phyloP scores from a whole-genome alignment of 1,139 yeast species.

The Geotrichum candidum region DNA sequence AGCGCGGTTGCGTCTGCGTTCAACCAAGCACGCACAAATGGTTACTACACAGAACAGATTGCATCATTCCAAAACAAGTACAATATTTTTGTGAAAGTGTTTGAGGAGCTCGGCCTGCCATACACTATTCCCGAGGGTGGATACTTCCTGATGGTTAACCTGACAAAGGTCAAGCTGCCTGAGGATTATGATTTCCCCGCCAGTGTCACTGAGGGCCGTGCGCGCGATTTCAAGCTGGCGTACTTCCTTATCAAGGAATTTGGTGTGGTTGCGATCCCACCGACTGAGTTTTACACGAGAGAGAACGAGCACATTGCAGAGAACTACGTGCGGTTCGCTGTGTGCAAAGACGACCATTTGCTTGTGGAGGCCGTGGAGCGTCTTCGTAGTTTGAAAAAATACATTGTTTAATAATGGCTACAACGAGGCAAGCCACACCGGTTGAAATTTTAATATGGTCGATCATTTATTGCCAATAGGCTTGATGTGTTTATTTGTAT shows the following conservation, averaged over 20 bases:
- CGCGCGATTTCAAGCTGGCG: constrained; percentile 80
- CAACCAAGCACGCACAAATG: constrained; percentile 50
- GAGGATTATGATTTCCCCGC: constrained; percentile 63
- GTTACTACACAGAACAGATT: constrained; percentile 67
- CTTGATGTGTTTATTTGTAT: too few relatives aligned
- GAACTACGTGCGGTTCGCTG: constrained; percentile 85
- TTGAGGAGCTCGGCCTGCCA: constrained; percentile 81
- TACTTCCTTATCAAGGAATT: constrained; percentile 89
- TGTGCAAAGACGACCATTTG: constrained; percentile 82
- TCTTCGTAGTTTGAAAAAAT: constrained; percentile 62
- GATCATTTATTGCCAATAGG: neutral
- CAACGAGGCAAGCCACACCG: neutral
- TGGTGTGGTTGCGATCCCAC: constrained; percentile 95
- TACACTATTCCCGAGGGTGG: constrained; percentile 92
- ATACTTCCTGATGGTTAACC: constrained; percentile 82
- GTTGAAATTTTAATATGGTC: neutral
- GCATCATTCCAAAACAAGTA: constrained; percentile 63
- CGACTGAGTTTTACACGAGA: constrained; percentile 78
- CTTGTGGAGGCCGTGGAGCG: constrained; percentile 76
- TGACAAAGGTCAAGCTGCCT: constrained; percentile 76
- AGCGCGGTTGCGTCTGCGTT: constrained; percentile 84
- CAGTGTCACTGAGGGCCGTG: constrained; percentile 54
- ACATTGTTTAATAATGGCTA: constrained; percentile 32
- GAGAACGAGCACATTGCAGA: constrained; percentile 73
- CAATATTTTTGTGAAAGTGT: constrained; percentile 61